Evolutionary conservation across 208 protist genomes (phyloP), one percentile per base, ranked within the genome.

Genomic region (Leishmania major): DNA sequence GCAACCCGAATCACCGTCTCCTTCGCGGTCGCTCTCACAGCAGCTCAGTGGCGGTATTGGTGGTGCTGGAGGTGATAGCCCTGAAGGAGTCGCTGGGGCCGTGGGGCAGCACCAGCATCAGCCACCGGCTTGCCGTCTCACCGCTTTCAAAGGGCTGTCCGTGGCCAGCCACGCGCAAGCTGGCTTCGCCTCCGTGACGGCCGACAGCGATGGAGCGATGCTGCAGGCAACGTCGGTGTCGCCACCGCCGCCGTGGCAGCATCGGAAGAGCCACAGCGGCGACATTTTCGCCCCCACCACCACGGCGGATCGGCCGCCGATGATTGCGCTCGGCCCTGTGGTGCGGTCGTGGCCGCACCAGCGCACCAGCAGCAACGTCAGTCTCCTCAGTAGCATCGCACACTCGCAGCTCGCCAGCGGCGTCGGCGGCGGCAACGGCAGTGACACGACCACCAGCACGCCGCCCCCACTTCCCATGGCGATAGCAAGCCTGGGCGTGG

Each of bases 291-390:
- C 51, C 35, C 5, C 73, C 31, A 62, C 53, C 49, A 64, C 51
- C 4, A 43, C 55, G 19, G 31, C 73, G 31, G 73, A 53, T 31
- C 31, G 49, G 73, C 13, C 49, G 28, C 35, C 35, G 51, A 59
- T 62, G 51, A 64, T 53, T 40, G 37, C 73, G 31, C 35, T 62
- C 49, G 25, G 28, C 31, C 51, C 49, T n/a, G 35, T 53, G 17
- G 6, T 57, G 49, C 37, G 53, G 49, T 53, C n/a, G 37, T 53
- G n/a, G 49, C 49, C 3, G n/a, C 69, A 80, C 82, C 35, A 47
- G 37, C 76, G 76, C 77, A 77, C n/a, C 60, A 55, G 7, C 59
- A 81, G 71, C 49, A 79, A 47, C 47, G 15, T 25, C 49, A 85
- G 55, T 60, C 17, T n/a, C 3, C 49, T 72, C 0, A n/a, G 66